Conservation (phyloP, 116 monocot genomes). For the Phalaenopsis hybrid region DNA sequence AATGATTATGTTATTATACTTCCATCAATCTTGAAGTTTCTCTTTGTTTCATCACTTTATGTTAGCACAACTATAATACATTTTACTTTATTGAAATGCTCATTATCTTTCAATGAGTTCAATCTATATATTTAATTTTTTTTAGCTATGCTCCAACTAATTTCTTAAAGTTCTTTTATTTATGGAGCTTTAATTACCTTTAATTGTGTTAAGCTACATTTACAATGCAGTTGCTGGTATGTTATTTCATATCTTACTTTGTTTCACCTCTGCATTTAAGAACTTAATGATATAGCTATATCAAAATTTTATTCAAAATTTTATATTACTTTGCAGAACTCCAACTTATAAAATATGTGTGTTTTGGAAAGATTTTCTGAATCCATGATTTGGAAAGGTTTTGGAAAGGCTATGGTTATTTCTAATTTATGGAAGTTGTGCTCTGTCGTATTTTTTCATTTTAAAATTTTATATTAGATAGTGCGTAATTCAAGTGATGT, state of each 20-base stretch:
- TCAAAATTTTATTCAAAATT: background rate
- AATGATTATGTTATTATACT: background rate
- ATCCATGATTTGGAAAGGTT: no score
- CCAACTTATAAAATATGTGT: background rate
- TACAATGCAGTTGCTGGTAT: slow-evolving; percentile 41
- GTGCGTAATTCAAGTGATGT: no score
- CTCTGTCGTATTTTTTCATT: no score
- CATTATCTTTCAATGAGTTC: background rate
- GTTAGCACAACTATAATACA: background rate
- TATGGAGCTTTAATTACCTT: background rate
- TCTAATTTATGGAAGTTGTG: no score
- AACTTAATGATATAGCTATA: background rate
- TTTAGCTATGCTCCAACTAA: background rate
- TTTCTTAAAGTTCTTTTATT: background rate
- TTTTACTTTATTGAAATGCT: background rate
- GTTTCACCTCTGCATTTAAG: background rate
- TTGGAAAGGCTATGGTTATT: no score
- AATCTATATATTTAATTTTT: background rate
- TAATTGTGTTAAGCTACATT: background rate
- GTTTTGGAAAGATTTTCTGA: no score
- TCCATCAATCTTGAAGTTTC: background rate
- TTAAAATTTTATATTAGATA: no score
- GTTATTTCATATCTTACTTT: background rate
- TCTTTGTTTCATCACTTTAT: slow-evolving; percentile 2
- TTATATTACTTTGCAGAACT: background rate